Evolutionary conservation across 441 rosid genomes (phyloP), one percentile per base, ranked within the genome.

Genomic region (Gossypium laxum): DNA sequence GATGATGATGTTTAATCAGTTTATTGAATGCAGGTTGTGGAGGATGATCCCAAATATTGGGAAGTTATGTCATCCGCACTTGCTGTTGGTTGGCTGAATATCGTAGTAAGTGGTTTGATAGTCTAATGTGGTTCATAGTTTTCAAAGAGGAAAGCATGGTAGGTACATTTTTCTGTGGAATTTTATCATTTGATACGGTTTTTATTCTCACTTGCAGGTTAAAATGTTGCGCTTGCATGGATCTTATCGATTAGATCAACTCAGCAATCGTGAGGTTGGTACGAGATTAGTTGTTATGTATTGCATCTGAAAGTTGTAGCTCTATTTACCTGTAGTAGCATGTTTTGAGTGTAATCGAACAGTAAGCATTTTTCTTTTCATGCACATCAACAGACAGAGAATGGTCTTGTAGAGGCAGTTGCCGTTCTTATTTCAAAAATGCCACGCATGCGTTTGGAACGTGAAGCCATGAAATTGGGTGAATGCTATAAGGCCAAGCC

Each of bases 1-100:
- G 41, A 32, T 19, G 15, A 17, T 72, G 18, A 56, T 79, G 11
- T 21, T 70, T 56, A 56, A 43, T 48, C 69, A 21, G 72, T 41
- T 75, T 65, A 50, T 72, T 72, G 17, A 70, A 17, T 81, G 76
- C 81, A 94, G 98, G 88, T 79, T 18, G 75, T 89, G 67, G 97
- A 92, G 84, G 91, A 92, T 76, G 83, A 88, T 79, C 83, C 89
- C 43, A 85, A 76, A 78, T 94, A 88, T 73, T 94, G 98, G 98
- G 92, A 85, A 78, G 89, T 87, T 61, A 82, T 90, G 80, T 77
- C 88, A 55, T 90, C 97, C 34, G 91, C 89, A 34, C 74, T 91
- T 32, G 91, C 97, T 56, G 87, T 91, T 81, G 98, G 98, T 71
- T 94, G 97, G 97, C 84, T 89, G 59, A 93, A 91, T 76, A 91